Evolutionary conservation across 1,139 yeast genomes (phyloP), one percentile per base, ranked within the genome.

Genomic region (Taiozyma sp.): DNA sequence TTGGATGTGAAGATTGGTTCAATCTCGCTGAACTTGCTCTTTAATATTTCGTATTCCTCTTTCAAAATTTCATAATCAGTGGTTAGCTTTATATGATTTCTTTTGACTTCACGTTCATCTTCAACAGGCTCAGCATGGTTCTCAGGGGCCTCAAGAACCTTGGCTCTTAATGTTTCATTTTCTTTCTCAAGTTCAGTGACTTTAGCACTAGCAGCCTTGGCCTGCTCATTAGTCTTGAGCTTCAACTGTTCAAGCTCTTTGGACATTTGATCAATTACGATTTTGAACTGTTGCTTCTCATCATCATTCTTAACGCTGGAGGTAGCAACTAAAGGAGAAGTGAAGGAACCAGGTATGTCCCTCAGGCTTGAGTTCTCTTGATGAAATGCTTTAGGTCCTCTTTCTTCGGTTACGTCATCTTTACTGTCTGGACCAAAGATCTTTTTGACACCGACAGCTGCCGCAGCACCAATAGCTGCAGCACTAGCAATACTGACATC

Each of bases 1-100:
- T 82, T 84, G 45, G 78, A 73, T 51, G 78, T 72, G 71, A 84
- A 76, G 49, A 83, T 71, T 4, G 82, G 78, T 59, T 83, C 83
- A 54, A 81, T 74, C 43, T 76, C 75, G 1, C 57, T 64, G 23
- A 79, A 55, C 57, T 77, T 77, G 14, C 70, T 69, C 40, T 66
- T 70, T 54, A 82, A 65, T 7, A 60, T 58, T 3, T 66, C 52
- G 55, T 81, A 80, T 54, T 83, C 83, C 48, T 75, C 70, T 47
- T 73, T 74, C 50, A 81, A 65, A 52, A 79, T 70, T 28, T 75
- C 70, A 54, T 75, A 64, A 52, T 72, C 77, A 54, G 80, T 75
- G 54, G 71, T 73, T 58, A 78, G 65, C 53, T 75, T 80, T 50
- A 78, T 67, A 16, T 58, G 52, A 4, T 58, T 58, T 48, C 65